Evolutionary conservation across 129 eudicot genomes (phyloP).

Genomic region (Erigeron canadensis): DNA sequence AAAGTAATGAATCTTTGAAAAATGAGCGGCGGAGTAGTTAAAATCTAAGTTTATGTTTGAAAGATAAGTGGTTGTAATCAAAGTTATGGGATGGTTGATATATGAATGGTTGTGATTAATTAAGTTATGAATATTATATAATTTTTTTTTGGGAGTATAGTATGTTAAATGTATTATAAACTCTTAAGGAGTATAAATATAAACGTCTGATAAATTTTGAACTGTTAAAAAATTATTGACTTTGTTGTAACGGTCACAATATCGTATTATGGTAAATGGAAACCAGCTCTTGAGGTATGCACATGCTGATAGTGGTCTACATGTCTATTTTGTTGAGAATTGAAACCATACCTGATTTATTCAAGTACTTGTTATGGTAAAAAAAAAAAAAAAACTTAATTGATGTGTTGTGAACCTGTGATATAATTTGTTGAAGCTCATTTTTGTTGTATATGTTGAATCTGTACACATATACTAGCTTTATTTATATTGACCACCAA

Average conservation of each 20-base stretch:
- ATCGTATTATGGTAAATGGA: background rate
- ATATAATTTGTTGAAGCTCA: background rate
- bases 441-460: background rate
- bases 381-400: background rate
- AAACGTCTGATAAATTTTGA: conserved; percentile 4
- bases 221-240: background rate
- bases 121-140: too few relatives aligned
- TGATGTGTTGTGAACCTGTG: background rate
- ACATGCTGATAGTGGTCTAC: conserved; percentile 1
- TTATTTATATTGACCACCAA: background rate
- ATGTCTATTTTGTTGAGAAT: background rate
- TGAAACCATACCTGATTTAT: background rate
- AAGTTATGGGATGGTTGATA: too few relatives aligned
- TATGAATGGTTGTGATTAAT: too few relatives aligned
- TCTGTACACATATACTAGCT: conserved; percentile 1
- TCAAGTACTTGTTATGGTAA: conserved; percentile 4
- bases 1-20: too few relatives aligned
- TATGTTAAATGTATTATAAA: too few relatives aligned
- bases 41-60: too few relatives aligned
- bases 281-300: conserved; percentile 6
- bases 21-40: too few relatives aligned
- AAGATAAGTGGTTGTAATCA: too few relatives aligned
- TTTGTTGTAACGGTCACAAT: background rate
- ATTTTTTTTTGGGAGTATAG: too few relatives aligned
- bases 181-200: too few relatives aligned